Percentiles rank a stretch among this genome's conserved stretches.
phyloP scores from a whole-genome alignment of 768 basidiomycete genomes.

The Holtermannia corniformis region DNA sequence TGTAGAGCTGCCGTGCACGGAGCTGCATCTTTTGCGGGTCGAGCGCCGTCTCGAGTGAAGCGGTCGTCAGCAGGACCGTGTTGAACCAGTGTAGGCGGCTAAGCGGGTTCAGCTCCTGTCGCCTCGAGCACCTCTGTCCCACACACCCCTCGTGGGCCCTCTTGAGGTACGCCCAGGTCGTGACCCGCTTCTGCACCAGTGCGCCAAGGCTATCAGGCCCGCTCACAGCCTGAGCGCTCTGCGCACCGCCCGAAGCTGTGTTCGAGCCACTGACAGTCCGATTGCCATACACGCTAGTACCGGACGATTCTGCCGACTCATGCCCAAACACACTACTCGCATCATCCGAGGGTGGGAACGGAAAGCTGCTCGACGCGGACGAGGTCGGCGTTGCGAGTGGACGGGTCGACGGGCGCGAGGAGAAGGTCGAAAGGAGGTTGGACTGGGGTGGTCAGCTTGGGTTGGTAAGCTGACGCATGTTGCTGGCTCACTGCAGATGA shows the following conservation, averaged over 20 bases:
- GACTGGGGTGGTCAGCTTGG: background rate
- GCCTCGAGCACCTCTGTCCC: too few species aligned
- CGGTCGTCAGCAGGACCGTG: constrained; percentile 28
- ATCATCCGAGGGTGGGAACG: background rate
- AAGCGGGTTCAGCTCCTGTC: too few species aligned
- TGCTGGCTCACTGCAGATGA: background rate
- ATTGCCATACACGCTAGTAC: background rate
- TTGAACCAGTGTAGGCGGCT: constrained; percentile 38
- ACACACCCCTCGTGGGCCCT: background rate
- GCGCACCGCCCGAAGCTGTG: too few species aligned
- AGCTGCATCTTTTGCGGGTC: constrained; percentile 21
- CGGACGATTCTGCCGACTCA: background rate
- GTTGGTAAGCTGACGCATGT: background rate
- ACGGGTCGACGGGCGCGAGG: background rate
- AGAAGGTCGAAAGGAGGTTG: background rate
- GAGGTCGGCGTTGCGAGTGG: background rate
- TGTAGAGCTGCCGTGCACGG: constrained; percentile 23
- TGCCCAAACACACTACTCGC: background rate
- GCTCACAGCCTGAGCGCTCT: too few species aligned
- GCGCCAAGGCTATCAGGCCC: background rate
- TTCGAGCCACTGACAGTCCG: background rate
- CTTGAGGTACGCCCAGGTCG: background rate
- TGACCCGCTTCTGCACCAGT: background rate
- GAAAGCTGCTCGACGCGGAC: background rate
- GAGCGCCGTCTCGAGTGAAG: constrained; percentile 19